These are phyloP conservation scores for Hippophae tibetana DNA, from an alignment of 306 rosid genomes.

Conservation along the genomic window DNA sequence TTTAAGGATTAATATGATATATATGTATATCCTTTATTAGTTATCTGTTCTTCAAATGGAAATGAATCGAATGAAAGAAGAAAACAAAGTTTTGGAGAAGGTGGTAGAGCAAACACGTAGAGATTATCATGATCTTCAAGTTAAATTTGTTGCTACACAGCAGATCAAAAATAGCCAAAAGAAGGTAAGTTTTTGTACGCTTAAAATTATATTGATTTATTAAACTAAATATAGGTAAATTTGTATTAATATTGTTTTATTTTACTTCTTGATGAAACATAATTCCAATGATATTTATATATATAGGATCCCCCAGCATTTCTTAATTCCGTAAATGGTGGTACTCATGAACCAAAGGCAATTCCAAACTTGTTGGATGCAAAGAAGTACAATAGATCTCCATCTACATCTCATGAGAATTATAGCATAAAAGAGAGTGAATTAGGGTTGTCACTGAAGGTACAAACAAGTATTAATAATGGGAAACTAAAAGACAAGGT, in stretches of 20 bases:
- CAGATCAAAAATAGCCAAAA: constrained; percentile 29
- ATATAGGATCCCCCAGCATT: no score
- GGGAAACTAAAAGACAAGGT: constrained; percentile 13
- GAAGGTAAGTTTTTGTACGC: constrained; percentile 32
- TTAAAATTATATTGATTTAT: no score
- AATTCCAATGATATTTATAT: no score
- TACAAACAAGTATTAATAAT: constrained; percentile 26
- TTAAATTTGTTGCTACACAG: constrained; percentile 47
- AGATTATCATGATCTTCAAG: constrained; percentile 66
- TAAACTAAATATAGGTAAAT: background rate
- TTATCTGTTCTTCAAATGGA: constrained; percentile 51
- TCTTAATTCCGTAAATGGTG: constrained; percentile 27
- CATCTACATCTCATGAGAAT: constrained; percentile 17
- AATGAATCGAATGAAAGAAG: constrained; percentile 81
- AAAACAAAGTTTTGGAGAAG: constrained; percentile 57
- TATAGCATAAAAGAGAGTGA: constrained; percentile 23
- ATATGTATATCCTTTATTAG: constrained; percentile 16
- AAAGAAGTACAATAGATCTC: constrained; percentile 16
- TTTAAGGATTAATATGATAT: background rate
- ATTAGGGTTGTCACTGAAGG: constrained; percentile 66
- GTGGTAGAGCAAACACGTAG: constrained; percentile 78
- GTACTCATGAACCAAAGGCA: constrained; percentile 21
- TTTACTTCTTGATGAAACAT: constrained; percentile 17
- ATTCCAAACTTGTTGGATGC: constrained; percentile 20
- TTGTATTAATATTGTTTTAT: constrained; percentile 15